phyloP scores from a whole-genome alignment of 2,329 filamentous ascomycete genomes.

The Talaromyces sp. region DNA sequence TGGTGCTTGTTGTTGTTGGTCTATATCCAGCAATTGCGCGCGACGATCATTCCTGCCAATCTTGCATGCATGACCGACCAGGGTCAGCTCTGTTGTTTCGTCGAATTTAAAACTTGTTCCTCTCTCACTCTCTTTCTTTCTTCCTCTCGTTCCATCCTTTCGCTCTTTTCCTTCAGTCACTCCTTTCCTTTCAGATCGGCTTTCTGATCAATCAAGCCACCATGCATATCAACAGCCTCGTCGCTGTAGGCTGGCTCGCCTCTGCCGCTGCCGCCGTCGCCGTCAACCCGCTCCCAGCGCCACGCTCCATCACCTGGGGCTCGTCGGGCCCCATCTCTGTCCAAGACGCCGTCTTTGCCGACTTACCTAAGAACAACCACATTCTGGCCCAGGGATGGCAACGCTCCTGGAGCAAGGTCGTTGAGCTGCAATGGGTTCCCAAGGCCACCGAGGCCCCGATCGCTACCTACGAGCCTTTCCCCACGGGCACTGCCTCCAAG shows the following conservation, averaged over 20 bases:
- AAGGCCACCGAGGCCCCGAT: constrained; percentile 49
- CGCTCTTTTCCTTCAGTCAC: not conserved
- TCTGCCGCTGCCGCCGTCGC: constrained; percentile 39
- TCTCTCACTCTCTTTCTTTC: not conserved
- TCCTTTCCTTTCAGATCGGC: not conserved
- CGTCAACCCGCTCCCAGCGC: constrained; percentile 52
- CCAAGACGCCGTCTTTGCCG: constrained; percentile 32
- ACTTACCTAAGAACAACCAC: constrained; percentile 25
- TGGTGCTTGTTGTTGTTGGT: not conserved
- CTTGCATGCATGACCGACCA: not conserved
- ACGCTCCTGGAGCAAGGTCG: constrained; percentile 45
- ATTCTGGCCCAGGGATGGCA: constrained; percentile 45
- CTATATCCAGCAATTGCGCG: not conserved
- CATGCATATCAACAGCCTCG: constrained; percentile 10
- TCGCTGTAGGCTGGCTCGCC: constrained; percentile 28
- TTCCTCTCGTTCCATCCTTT: not conserved
- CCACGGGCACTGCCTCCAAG: constrained; percentile 30
- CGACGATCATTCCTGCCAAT: not conserved
- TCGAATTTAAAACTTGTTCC: not conserved
- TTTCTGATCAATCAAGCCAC: not conserved
- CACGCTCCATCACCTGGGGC: constrained; percentile 50
- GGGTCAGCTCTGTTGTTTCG: not conserved
- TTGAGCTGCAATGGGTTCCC: constrained; percentile 49
- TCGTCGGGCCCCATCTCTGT: constrained; percentile 45
- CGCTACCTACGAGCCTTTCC: constrained; percentile 47